Evolutionary conservation across 192 early-diverging fungal species (phyloP), one percentile per base, ranked within the genome.

Genomic region (Dimargaris cristalligena): DNA sequence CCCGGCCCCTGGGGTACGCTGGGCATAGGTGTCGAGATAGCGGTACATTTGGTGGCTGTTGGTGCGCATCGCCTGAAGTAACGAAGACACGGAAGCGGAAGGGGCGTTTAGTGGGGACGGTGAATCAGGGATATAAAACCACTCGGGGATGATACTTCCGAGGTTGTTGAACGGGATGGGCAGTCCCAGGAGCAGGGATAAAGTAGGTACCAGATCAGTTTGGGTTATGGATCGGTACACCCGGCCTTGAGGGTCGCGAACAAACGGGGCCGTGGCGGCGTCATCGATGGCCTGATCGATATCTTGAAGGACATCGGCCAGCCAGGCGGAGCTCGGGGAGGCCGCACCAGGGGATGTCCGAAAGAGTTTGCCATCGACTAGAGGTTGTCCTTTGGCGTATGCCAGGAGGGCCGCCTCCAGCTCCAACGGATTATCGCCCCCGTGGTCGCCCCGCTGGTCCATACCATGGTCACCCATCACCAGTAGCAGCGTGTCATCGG

Each of bases 401-500:
- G 94, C 62, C 58, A 92, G 89, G 48, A 97, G 63, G 10, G 75
- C 87, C 9, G 90, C 87, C 65, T 89, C 83, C 30, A 95, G 68
- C 62, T 99, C 95, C 52, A 85, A 78, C 46, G 84, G 80, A 63
- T 84, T 89, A 59, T 99, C 95, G 25, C 95, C 95, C 18, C 95
- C 95, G 57, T 99, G 95, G 66, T 99, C 91, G 14, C 95, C 95
- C 67, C 90, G 87, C 10, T 68, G 60, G 41, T 90, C 89, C 95
- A 98, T 98, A 8, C 95, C 95, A 61, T 99, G 95, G 66, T 99
- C 95, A 32, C 95, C 95, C 72, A 96, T 81, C 23, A 99, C 83
- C 18, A 91, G 72, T 10, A 95, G 73, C 13, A 90, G 67, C 0
- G 93, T 94, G 14, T 91, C 79, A 13, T 85, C 70, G 58, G 89